Evolutionary conservation across 495 filamentous ascomycete species (phyloP).

Genomic region (Evansstolkia leycettana): DNA sequence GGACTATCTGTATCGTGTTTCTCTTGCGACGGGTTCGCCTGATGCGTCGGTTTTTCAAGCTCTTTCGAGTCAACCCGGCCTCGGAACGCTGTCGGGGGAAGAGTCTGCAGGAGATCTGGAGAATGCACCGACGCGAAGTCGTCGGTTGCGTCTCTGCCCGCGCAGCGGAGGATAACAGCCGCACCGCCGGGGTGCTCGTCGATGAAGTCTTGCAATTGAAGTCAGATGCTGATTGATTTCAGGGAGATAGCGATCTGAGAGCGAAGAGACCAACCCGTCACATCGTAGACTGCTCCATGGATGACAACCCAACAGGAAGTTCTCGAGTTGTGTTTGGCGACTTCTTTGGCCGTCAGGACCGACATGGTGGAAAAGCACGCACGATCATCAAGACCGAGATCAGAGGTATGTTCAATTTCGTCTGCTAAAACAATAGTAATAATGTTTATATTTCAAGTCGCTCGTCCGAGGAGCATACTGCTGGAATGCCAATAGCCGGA

Average conservation of each 20-base stretch:
- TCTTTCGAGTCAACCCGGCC: conserved; percentile 10
- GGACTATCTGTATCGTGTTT: conserved; percentile 20
- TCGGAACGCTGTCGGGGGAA: conserved; percentile 10
- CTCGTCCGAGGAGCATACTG: no score
- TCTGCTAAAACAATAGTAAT: no score
- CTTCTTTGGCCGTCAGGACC: conserved; percentile 19
- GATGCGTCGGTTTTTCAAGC: background rate
- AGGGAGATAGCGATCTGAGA: no score
- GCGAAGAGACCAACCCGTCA: conserved; percentile 40
- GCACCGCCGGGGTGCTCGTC: conserved; percentile 66
- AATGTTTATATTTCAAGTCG: no score
- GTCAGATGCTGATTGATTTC: no score
- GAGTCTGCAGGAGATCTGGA: conserved; percentile 34
- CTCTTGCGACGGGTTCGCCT: background rate
- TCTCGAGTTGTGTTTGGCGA: conserved; percentile 53
- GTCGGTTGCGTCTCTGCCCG: conserved; percentile 75
- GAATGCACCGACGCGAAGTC: conserved; percentile 77
- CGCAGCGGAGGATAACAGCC: conserved; percentile 72
- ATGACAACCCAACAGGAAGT: conserved; percentile 74
- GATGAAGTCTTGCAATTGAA: conserved; percentile 25
- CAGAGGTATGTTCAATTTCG: no score
- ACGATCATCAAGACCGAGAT: no score
- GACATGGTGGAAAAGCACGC: no score
- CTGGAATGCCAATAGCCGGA: no score
- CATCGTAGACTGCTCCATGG: conserved; percentile 66